These are phyloP conservation scores for Protomyces inouyei DNA, from an alignment of 1,139 yeast species.

Conservation along the genomic window DNA sequence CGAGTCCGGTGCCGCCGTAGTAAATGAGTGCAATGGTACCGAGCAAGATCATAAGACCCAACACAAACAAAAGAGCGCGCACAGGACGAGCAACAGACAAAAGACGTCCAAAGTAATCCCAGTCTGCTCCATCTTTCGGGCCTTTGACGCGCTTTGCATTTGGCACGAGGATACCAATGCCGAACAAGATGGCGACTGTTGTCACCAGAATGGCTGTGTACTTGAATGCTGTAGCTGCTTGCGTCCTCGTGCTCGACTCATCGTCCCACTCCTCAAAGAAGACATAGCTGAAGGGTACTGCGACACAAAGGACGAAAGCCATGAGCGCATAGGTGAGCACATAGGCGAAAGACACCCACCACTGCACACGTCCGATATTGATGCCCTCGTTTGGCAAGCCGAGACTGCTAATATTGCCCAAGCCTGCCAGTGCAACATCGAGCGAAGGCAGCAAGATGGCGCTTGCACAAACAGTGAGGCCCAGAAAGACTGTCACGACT, in stretches of 20 bases:
- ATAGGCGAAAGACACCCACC: constrained; percentile 12
- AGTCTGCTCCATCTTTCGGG: neutral
- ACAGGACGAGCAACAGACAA: constrained; percentile 7
- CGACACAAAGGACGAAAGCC: neutral
- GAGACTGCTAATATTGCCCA: constrained; percentile 6
- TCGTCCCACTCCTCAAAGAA: constrained; percentile 34
- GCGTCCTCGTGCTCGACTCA: constrained; percentile 30
- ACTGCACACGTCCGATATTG: constrained; percentile 2
- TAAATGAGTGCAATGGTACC: constrained; percentile 32
- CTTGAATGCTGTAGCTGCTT: constrained; percentile 31
- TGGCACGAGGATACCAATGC: constrained; percentile 32
- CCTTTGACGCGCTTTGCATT: constrained; percentile 20
- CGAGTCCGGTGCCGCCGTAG: constrained; percentile 32
- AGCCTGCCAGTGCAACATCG: constrained; percentile 17
- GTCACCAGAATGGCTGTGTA: constrained; percentile 30
- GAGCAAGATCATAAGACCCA: constrained; percentile 33
- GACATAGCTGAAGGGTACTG: constrained; percentile 7
- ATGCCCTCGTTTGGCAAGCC: constrained; percentile 19
- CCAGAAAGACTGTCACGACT: constrained; percentile 3
- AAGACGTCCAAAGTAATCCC: constrained; percentile 9
- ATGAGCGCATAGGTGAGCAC: neutral
- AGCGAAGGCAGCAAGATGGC: constrained; percentile 6
- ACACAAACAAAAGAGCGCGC: constrained; percentile 29
- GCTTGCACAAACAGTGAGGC: constrained; percentile 4
- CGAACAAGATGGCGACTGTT: constrained; percentile 28